A percentile compares a stretch with the other conserved stretches of the same genome.
Evolutionary conservation across 768 basidiomycete species (phyloP).

Genomic region (Saitozyma sp.): DNA sequence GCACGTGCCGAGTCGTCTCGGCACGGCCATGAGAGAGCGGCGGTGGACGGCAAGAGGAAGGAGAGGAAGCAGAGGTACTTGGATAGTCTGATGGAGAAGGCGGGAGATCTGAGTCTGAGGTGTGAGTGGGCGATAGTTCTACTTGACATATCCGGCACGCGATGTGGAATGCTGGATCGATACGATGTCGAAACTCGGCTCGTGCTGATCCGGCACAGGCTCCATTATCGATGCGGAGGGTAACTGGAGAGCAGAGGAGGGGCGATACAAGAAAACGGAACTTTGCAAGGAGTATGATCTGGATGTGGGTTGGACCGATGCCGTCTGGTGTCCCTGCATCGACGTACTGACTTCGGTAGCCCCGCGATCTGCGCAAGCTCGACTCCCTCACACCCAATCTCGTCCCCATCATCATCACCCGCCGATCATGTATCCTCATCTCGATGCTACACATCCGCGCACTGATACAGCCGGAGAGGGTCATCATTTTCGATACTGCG

Average conservation of each 20-base stretch:
- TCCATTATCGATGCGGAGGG: conserved; percentile 85
- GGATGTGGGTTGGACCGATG: conserved; percentile 65
- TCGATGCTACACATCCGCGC: conserved; percentile 95
- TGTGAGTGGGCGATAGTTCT: conserved; percentile 61
- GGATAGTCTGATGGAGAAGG: conserved; percentile 57
- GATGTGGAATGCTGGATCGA: neutral
- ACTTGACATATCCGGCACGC: no score
- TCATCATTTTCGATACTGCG: conserved; percentile 87
- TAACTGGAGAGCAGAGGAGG: conserved; percentile 53
- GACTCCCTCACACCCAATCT: conserved; percentile 92
- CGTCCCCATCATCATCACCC: conserved; percentile 86
- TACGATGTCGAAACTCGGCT: conserved; percentile 15
- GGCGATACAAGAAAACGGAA: conserved; percentile 77
- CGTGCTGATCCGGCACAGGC: conserved; percentile 54
- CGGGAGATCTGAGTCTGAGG: conserved; percentile 83
- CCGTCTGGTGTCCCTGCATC: neutral
- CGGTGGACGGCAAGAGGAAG: conserved; percentile 25
- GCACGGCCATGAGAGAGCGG: neutral
- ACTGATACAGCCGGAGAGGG: conserved; percentile 86
- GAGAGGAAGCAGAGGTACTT: conserved; percentile 45
- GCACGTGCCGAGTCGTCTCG: neutral
- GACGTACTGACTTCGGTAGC: conserved; percentile 56
- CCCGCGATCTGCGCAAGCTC: conserved; percentile 94
- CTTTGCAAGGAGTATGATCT: conserved; percentile 82
- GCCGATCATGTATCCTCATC: conserved; percentile 84